Evolutionary conservation across 225 moss, liverwort and hornwort genomes (phyloP).

Genomic region (Takakia lepidozioides): DNA sequence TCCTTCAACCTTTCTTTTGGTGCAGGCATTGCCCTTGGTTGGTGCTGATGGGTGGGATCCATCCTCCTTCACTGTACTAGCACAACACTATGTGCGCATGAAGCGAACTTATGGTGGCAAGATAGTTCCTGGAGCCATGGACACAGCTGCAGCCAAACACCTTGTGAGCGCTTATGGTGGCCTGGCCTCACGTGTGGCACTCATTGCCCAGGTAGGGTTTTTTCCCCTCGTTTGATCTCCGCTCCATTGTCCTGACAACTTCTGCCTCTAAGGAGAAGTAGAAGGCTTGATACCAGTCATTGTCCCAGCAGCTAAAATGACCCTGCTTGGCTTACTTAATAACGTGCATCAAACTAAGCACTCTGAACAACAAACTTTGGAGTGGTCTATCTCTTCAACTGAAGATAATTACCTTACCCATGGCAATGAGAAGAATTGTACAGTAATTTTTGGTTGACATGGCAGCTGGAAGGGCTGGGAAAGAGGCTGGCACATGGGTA

Average conservation of each 20-base stretch:
- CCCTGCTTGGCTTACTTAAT: too few relatives aligned
- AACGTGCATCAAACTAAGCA: too few relatives aligned
- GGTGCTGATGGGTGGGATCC: constrained; percentile 90
- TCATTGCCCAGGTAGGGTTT: constrained; percentile 58
- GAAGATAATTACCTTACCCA: too few relatives aligned
- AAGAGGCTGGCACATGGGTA: constrained; percentile 96
- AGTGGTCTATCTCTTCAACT: too few relatives aligned
- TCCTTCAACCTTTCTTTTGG: too few relatives aligned
- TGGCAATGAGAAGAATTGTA: too few relatives aligned
- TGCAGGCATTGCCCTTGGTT: constrained; percentile 51
- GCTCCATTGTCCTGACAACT: too few relatives aligned
- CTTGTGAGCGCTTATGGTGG: constrained; percentile 90
- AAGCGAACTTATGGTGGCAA: constrained; percentile 88
- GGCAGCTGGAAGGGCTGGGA: constrained; percentile 72
- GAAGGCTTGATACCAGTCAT: too few relatives aligned
- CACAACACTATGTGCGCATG: constrained; percentile 89
- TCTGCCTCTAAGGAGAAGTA: too few relatives aligned
- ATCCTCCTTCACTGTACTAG: constrained; percentile 75
- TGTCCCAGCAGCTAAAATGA: too few relatives aligned
- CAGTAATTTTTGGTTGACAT: neutral
- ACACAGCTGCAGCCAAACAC: constrained; percentile 89
- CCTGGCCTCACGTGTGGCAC: constrained; percentile 77
- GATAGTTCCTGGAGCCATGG: constrained; percentile 90
- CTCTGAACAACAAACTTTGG: too few relatives aligned
- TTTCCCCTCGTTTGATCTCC: too few relatives aligned